phyloP scores from a whole-genome alignment of 371 early-diverging fungal species.

The Batkoa obscura region DNA sequence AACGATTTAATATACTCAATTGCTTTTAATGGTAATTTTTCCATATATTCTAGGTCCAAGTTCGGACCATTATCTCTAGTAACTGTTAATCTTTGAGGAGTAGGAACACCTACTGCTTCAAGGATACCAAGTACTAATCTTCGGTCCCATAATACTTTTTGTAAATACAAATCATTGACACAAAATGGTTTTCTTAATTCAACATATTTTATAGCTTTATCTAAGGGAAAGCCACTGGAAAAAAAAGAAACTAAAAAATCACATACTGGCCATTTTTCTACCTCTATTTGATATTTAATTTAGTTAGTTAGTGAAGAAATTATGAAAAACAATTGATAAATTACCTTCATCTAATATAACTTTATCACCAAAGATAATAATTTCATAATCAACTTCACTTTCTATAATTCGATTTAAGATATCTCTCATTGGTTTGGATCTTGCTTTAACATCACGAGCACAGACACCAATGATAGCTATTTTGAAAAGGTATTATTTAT shows the following conservation, averaged over 20 bases:
- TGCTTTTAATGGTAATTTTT: slow-evolving; percentile 14
- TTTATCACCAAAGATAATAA: slow-evolving; percentile 89
- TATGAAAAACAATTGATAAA: background rate
- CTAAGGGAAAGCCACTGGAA: slow-evolving; percentile 84
- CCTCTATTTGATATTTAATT: slow-evolving; percentile 19
- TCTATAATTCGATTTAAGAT: slow-evolving; percentile 67
- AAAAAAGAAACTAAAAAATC: slow-evolving; percentile 96
- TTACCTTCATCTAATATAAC: slow-evolving; percentile 84
- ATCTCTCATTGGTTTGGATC: slow-evolving; percentile 91
- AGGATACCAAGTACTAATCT: slow-evolving; percentile 71
- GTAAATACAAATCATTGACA: slow-evolving; percentile 82
- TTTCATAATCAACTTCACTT: slow-evolving; percentile 56
- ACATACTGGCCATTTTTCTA: slow-evolving; percentile 86
- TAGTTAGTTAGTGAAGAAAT: too few species aligned
- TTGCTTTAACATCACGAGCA: slow-evolving; percentile 85
- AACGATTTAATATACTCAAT: slow-evolving; percentile 28
- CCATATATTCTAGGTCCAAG: slow-evolving; percentile 26
- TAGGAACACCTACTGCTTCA: slow-evolving; percentile 67
- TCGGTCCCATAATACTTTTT: slow-evolving; percentile 82
- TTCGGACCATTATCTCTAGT: slow-evolving; percentile 51
- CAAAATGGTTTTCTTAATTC: slow-evolving; percentile 65
- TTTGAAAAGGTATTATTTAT: background rate
- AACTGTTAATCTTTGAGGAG: slow-evolving; percentile 60
- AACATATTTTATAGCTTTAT: slow-evolving; percentile 82
- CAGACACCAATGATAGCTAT: slow-evolving; percentile 70